phyloP scores from a whole-genome alignment of 1,284 basidiomycete species.

The Pascua sp. region DNA sequence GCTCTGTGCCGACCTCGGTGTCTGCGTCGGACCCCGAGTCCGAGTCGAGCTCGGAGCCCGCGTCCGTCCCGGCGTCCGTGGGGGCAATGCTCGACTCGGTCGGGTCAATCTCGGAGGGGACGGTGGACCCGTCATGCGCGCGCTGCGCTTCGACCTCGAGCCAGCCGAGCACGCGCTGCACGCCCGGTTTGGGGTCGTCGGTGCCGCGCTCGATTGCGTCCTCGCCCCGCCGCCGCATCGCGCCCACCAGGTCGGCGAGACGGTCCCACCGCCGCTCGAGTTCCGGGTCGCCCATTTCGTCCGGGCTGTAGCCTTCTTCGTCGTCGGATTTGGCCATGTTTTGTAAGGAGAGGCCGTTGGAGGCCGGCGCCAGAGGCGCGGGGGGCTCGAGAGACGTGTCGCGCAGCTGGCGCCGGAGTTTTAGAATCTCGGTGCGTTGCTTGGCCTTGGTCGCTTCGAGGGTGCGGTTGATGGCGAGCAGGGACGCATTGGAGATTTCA shows the following conservation, averaged over 20 bases:
- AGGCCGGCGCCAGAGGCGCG: not conserved
- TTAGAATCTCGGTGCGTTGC: conserved; percentile 42
- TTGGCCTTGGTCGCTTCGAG: conserved; percentile 44
- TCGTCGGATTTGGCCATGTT: conserved; percentile 6
- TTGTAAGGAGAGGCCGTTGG: too few relatives aligned
- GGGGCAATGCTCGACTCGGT: too few relatives aligned
- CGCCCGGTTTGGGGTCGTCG: conserved; percentile 25
- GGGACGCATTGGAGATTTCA: conserved; percentile 45
- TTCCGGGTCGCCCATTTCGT: conserved; percentile 32
- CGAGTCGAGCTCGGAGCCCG: too few relatives aligned
- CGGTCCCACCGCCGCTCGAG: conserved; percentile 42
- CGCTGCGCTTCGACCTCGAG: conserved; percentile 30
- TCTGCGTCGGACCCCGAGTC: too few relatives aligned
- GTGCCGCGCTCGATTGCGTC: conserved; percentile 27
- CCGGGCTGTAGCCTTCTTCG: conserved; percentile 18
- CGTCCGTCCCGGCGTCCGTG: too few relatives aligned
- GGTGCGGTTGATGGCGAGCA: conserved; percentile 45
- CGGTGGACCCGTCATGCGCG: too few relatives aligned
- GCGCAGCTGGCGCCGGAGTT: conserved; percentile 37
- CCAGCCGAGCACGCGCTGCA: conserved; percentile 35
- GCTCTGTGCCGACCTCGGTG: too few relatives aligned
- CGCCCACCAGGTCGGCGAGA: conserved; percentile 28
- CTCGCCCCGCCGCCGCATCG: conserved; percentile 33
- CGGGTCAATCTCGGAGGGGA: too few relatives aligned
- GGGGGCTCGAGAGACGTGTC: too few relatives aligned